Base-by-base conservation (phyloP, 805 yeast species). In the Wilhelminamyces savonicus region DNA sequence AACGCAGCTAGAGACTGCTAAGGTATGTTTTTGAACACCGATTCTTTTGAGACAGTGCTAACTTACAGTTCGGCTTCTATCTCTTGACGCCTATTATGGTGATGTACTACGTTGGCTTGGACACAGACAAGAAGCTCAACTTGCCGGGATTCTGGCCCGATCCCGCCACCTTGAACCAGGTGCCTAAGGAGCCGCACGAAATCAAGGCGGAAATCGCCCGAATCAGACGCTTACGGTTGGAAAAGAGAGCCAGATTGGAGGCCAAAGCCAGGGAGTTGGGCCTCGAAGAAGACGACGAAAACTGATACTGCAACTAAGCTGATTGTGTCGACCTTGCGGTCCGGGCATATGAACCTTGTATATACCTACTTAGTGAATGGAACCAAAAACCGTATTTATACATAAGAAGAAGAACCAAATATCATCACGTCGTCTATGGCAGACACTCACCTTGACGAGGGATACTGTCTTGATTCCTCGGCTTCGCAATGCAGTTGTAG, bases 101-200 rank as follows among this genome's bases (percentile, higher is more conserved):
- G 48, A 88, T 88, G 97, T 81, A 85, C 57, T 88, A 82, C 46
- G 88, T 86, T 26, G 97, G 97, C 51, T 72, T 82, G 23, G 88
- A 88, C 46, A 82, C 97, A 2, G 95, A 88, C 54, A 74, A 69
- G 45, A 88, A 86, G 62, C 77, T 88, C 54, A 84, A 86, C 50
- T 78, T 87, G 27, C 94, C 94, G 7, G 95, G 95, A 13, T 88
- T 85, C 59, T 87, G 95, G 95, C 97, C 97, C 3, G 97, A 87
- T 54, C 96, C 96, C 24, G 82, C 82, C 24, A 82, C 96, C 2
- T 68, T 86, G 43, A 87, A 88, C 52, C 81, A 84, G 58, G 79
- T 88, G 21, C 97, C 97, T 3, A 88, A 87, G 48, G 96, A 88
- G 49, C 87, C 87, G 2, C 83, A 81, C 46, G 96, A 88, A 51